phyloP scores from a whole-genome alignment of 306 rosid genomes.

The Malus fusca region DNA sequence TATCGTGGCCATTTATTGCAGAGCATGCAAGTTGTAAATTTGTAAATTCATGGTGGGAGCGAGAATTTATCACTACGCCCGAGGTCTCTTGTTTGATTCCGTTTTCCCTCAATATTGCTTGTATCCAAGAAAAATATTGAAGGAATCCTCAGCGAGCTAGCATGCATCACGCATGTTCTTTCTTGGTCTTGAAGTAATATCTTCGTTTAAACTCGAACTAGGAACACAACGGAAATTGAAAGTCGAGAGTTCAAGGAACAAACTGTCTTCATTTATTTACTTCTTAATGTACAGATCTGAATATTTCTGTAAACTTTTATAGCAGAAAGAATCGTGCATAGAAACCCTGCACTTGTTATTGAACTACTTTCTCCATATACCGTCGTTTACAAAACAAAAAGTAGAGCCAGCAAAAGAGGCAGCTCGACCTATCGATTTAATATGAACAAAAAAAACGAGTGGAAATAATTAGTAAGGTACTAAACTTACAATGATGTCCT shows the following conservation, averaged over 20 bases:
- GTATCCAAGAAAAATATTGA: neutral
- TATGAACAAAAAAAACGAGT: neutral
- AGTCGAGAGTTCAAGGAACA: neutral
- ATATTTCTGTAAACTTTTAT: neutral
- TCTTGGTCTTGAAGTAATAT: neutral
- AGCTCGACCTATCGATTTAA: neutral
- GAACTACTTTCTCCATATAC: neutral
- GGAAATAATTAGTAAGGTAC: neutral
- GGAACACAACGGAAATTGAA: neutral
- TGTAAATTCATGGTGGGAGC: too few species aligned
- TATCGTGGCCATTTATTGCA: too few species aligned
- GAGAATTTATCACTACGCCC: too few species aligned
- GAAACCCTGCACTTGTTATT: neutral
- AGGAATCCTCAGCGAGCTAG: neutral
- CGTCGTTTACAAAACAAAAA: neutral
- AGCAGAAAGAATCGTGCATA: neutral
- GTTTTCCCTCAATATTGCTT: too few species aligned
- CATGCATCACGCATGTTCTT: neutral
- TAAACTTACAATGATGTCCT: neutral
- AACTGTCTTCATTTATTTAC: neutral
- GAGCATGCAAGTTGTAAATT: too few species aligned
- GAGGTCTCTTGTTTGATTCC: too few species aligned
- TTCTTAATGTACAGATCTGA: neutral
- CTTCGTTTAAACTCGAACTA: neutral
- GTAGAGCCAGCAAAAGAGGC: constrained; percentile 4